Conservation (phyloP, 495 filamentous ascomycete species). For the Hyaloscypha bicolor region DNA sequence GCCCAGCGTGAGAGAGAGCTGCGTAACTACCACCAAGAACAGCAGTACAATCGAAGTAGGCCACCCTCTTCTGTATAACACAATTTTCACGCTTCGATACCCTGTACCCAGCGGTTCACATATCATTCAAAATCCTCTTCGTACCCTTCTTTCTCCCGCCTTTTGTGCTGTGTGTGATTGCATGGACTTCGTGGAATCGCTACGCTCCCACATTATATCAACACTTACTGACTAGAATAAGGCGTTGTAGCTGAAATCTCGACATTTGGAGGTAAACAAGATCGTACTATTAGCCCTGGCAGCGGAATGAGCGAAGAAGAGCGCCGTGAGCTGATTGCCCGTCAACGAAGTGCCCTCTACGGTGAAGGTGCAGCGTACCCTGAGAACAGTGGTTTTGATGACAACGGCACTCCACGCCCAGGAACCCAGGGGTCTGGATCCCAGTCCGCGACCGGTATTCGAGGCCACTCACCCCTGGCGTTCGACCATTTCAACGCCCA, state of each 20-base stretch:
- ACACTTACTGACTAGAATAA: constrained; percentile 46
- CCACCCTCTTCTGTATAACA: constrained; percentile 62
- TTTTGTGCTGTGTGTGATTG: constrained; percentile 29
- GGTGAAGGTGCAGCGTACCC: constrained; percentile 68
- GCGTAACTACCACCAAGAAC: constrained; percentile 99
- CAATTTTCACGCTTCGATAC: constrained; percentile 46
- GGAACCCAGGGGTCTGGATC: constrained; percentile 56
- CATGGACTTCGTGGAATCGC: constrained; percentile 11
- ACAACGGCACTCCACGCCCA: constrained; percentile 59
- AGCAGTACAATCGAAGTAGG: constrained; percentile 99
- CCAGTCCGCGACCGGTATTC: constrained; percentile 53
- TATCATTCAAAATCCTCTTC: constrained; percentile 34
- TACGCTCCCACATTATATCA: constrained; percentile 40
- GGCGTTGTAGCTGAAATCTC: constrained; percentile 82
- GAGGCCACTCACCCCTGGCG: constrained; percentile 58
- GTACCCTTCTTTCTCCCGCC: constrained; percentile 27
- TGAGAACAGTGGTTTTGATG: constrained; percentile 64
- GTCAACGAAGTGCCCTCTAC: constrained; percentile 91
- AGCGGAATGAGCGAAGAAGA: constrained; percentile 88
- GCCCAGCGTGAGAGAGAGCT: constrained; percentile 98
- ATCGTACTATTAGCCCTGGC: constrained; percentile 89
- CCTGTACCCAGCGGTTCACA: constrained; percentile 41
- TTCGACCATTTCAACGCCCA: constrained; percentile 37
- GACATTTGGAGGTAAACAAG: constrained; percentile 73
- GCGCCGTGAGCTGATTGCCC: constrained; percentile 91